Base-by-base conservation (phyloP, 2,329 filamentous ascomycete genomes). In the Metarhizium sp. region DNA sequence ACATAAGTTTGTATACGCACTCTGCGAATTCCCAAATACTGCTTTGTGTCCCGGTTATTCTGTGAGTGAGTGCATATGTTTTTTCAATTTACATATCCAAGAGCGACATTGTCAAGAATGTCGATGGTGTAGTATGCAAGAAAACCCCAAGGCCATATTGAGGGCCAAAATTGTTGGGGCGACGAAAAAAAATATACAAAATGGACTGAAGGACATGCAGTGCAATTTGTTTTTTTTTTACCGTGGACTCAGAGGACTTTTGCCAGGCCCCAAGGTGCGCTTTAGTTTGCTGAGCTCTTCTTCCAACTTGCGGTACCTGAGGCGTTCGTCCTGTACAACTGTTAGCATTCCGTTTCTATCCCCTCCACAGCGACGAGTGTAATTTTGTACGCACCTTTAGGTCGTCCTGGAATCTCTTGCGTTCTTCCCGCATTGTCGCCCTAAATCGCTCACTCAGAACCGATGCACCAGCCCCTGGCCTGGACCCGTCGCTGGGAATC, bases 401-500 rank as follows among this genome's bases (percentile, higher is more conserved):
- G 57, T 79, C 78, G 59, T 80, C 77, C 59, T 80, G 77, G 69
- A 79, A 80, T 67, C 75, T 79, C 71, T 74, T 79, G 60, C 78
- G 73, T 69, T 81, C 78, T 64, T 79, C 77, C 61, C 78, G 75
- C 78, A 81, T 80, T 25, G 76, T 79, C 7, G 74, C 69, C 50
- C 78, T 67, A 69, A 81, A 81, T 67, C 80, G 78, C 68, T 81
- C 78, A 63, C 78, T 81, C 59, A 81, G 70, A 73, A 80, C 73
- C 8, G 71, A 72, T 13, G 78, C 78, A 2, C 78, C 78, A 0
- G 71, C 70, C 6, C 75, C 70, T 3, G 66, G 60, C 53, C 68
- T 67, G 6, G 64, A 66, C 2, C 67, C 63, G 2, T 65, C 69
- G 6, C 66, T 63, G 16, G 63, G 64, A n/a, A 68, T 73, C 69